Evolutionary conservation across 2,329 filamentous ascomycete genomes (phyloP).

Genomic region (Fusarium equiseti): DNA sequence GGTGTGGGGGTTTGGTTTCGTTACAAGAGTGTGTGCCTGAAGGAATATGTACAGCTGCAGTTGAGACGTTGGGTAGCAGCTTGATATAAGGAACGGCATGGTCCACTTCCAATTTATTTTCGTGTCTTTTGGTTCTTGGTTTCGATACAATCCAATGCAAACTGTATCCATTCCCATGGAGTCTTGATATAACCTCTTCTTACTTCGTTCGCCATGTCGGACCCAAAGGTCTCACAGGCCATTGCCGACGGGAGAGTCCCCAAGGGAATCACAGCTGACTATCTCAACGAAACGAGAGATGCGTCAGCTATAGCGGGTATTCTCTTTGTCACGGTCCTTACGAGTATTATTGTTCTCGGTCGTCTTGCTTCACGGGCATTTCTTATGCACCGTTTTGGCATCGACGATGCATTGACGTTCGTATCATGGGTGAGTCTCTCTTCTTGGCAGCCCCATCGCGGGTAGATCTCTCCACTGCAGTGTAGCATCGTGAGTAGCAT

Average conservation of each 20-base stretch:
- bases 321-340: conserved; percentile 53
- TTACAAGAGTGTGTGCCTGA: not conserved
- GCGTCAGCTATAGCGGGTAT: conserved; percentile 55
- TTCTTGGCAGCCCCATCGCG: not conserved
- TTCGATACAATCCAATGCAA: not conserved
- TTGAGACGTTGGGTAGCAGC: not conserved
- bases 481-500: not conserved
- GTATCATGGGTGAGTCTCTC: conserved; percentile 51
- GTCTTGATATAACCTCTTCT: not conserved
- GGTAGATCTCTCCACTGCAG: conserved; percentile 20
- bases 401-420: conserved; percentile 55
- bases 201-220: conserved; percentile 39
- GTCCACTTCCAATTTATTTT: not conserved
- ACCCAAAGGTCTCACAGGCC: conserved; percentile 48
- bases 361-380: conserved; percentile 53
- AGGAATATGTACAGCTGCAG: not conserved
- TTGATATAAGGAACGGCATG: conserved; percentile 30
- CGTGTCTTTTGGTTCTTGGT: not conserved
- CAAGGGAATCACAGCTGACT: conserved; percentile 49
- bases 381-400: conserved; percentile 53
- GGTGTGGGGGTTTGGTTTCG: not conserved
- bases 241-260: conserved; percentile 54
- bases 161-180: conserved; percentile 5
- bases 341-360: conserved; percentile 51
- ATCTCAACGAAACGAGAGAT: conserved; percentile 55